A percentile compares a stretch with the other conserved stretches of the same genome.
phyloP scores from a whole-genome alignment of 2,329 filamentous ascomycete genomes.

The Alternaria sp. region DNA sequence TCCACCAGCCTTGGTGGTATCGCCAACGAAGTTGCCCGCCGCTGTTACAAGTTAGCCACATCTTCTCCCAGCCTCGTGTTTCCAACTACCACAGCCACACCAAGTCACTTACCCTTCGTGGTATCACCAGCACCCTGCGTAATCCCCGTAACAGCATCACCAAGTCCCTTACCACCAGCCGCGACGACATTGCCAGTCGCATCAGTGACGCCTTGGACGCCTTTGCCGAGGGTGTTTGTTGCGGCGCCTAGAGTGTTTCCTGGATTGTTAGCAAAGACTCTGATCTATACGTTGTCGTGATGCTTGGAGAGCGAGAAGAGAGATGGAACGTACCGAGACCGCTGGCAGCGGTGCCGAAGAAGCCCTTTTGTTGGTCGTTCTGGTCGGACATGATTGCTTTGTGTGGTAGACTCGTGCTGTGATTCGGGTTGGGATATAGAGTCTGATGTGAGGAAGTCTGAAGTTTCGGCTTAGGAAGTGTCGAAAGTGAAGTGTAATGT shows the following conservation, averaged over 20 bases:
- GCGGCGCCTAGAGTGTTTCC: slow-evolving; percentile 45
- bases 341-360: slow-evolving; percentile 42
- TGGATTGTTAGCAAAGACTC: slow-evolving; percentile 3
- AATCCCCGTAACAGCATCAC: slow-evolving; percentile 44
- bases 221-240: slow-evolving; percentile 44
- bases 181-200: slow-evolving; percentile 41
- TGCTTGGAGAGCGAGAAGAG: not conserved
- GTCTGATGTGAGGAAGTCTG: not conserved
- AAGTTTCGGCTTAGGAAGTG: not conserved
- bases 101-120: slow-evolving; percentile 45
- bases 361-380: slow-evolving; percentile 34
- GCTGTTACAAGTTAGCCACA: too few relatives aligned
- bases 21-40: slow-evolving; percentile 36
- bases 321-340: slow-evolving; percentile 32
- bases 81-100: too few relatives aligned
- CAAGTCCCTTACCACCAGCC: slow-evolving; percentile 43
- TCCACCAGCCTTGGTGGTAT: slow-evolving; percentile 35
- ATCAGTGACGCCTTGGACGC: slow-evolving; percentile 38
- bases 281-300: too few relatives aligned
- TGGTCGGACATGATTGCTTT: slow-evolving; percentile 31
- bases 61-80: too few relatives aligned
- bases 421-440: not conserved
- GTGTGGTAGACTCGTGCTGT: not conserved
- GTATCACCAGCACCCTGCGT: slow-evolving; percentile 45
- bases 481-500: not conserved